Evolutionary conservation across 1,284 basidiomycete species (phyloP).

Genomic region (Marasmius fiardii): DNA sequence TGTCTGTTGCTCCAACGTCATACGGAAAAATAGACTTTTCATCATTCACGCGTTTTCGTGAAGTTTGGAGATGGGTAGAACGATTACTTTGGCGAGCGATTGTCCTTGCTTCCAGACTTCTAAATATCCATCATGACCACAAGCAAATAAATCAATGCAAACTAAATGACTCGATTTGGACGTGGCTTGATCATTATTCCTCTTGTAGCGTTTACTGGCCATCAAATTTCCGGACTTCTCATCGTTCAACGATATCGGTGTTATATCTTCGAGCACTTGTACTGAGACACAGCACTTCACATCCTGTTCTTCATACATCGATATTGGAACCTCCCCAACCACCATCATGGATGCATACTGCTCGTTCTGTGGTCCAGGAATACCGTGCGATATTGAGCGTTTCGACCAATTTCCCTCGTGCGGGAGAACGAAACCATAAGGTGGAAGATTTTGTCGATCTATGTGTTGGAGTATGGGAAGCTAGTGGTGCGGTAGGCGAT

Average conservation of each 20-base stretch:
- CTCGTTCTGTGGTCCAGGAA: conserved; percentile 62
- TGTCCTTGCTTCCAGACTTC: conserved; percentile 49
- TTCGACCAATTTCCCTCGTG: conserved; percentile 78
- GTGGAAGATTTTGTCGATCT: conserved; percentile 86
- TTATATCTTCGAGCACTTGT: conserved; percentile 74
- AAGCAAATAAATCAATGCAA: conserved; percentile 13
- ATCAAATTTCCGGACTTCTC: conserved; percentile 65
- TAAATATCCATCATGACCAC: conserved; percentile 35
- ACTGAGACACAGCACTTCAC: conserved; percentile 37
- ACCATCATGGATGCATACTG: conserved; percentile 61
- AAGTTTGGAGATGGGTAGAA: conserved; percentile 80
- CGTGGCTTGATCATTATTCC: conserved; percentile 61
- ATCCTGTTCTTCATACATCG: conserved; percentile 16
- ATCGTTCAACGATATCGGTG: conserved; percentile 66
- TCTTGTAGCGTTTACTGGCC: conserved; percentile 71
- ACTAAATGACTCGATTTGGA: conserved; percentile 41
- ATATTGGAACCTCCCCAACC: conserved; percentile 26
- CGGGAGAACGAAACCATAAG: conserved; percentile 76
- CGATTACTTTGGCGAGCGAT: conserved; percentile 68
- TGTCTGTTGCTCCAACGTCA: conserved; percentile 31
- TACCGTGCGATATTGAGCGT: conserved; percentile 64
- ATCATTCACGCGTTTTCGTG: conserved; percentile 61
- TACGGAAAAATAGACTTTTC: conserved; percentile 37
- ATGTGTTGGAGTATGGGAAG: conserved; percentile 81
- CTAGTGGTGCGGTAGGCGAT: conserved; percentile 54